Evolutionary conservation across 140 eudicot genomes (phyloP).

Genomic region (Stevia rebaudiana): DNA sequence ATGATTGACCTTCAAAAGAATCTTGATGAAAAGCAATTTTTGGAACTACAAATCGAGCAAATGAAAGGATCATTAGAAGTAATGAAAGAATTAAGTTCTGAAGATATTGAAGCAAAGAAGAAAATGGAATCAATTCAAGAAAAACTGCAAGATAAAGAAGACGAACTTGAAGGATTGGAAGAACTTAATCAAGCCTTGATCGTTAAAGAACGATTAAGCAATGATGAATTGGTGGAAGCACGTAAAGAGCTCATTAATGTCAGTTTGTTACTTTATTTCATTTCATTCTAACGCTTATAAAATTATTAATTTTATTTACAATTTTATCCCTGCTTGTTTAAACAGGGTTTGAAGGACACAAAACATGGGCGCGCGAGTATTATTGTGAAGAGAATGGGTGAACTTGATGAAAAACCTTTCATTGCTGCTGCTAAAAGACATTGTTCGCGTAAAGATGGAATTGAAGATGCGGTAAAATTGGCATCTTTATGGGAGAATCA

Average conservation of each 20-base stretch:
- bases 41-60: slow-evolving; percentile 55
- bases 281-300: neutral
- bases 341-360: slow-evolving; percentile 39
- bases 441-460: slow-evolving; percentile 24
- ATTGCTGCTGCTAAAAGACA: slow-evolving; percentile 29
- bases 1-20: slow-evolving; percentile 56
- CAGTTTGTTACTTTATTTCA: slow-evolving; percentile 23
- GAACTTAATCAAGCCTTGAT: slow-evolving; percentile 47
- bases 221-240: slow-evolving; percentile 79
- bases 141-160: slow-evolving; percentile 61
- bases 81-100: slow-evolving; percentile 49
- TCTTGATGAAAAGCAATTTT: slow-evolving; percentile 66
- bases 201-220: slow-evolving; percentile 42
- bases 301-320: neutral
- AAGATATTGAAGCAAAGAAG: slow-evolving; percentile 38
- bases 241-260: slow-evolving; percentile 63
- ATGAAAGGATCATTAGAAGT: slow-evolving; percentile 63
- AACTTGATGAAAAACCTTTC: slow-evolving; percentile 54
- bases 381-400: slow-evolving; percentile 77
- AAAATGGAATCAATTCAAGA: slow-evolving; percentile 33
- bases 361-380: slow-evolving; percentile 25
- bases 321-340: neutral
- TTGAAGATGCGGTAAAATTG: slow-evolving; percentile 31
- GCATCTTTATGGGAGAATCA: slow-evolving; percentile 43
- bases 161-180: slow-evolving; percentile 53